phyloP scores from a whole-genome alignment of 768 basidiomycete species.

The Porphyrellus cyaneotinctus region DNA sequence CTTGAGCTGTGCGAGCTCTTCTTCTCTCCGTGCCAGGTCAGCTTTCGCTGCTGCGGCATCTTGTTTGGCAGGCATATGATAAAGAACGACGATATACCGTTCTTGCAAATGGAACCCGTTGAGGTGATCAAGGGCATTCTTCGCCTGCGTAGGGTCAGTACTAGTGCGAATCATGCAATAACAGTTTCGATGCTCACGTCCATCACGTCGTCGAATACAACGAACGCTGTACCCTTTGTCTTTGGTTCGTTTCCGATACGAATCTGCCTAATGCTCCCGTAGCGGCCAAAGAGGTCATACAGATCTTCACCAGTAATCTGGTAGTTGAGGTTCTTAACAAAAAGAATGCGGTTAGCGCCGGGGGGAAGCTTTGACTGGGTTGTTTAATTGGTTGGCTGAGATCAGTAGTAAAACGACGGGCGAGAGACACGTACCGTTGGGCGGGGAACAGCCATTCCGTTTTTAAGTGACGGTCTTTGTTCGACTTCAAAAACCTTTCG shows the following conservation, averaged over 20 bases:
- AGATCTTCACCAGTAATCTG: slow-evolving; percentile 90
- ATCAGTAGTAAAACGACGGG: not conserved
- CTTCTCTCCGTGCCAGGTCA: slow-evolving; percentile 86
- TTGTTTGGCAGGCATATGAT: slow-evolving; percentile 97
- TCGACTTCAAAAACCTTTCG: not conserved
- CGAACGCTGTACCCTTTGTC: slow-evolving; percentile 93
- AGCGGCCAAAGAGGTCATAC: slow-evolving; percentile 96
- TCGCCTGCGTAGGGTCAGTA: slow-evolving; percentile 65
- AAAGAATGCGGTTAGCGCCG: slow-evolving; percentile 87
- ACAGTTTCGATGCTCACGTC: slow-evolving; percentile 53
- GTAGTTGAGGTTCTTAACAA: slow-evolving; percentile 91
- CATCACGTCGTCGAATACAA: slow-evolving; percentile 95
- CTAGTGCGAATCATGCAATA: slow-evolving; percentile 6
- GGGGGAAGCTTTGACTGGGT: slow-evolving; percentile 80
- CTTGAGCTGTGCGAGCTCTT: slow-evolving; percentile 85
- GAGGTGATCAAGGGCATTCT: slow-evolving; percentile 93
- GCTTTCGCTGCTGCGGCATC: slow-evolving; percentile 91
- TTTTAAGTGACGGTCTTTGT: slow-evolving; percentile 1
- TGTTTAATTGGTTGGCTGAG: not conserved
- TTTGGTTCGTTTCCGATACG: slow-evolving; percentile 90
- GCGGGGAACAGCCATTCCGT: slow-evolving; percentile 60
- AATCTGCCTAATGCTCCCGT: slow-evolving; percentile 94
- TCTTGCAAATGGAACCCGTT: slow-evolving; percentile 99
- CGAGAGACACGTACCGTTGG: slow-evolving; percentile 48
- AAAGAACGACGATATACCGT: slow-evolving; percentile 96